Base-by-base conservation (phyloP, 2,329 filamentous ascomycete species). In the Colletotrichum zoysiae region DNA sequence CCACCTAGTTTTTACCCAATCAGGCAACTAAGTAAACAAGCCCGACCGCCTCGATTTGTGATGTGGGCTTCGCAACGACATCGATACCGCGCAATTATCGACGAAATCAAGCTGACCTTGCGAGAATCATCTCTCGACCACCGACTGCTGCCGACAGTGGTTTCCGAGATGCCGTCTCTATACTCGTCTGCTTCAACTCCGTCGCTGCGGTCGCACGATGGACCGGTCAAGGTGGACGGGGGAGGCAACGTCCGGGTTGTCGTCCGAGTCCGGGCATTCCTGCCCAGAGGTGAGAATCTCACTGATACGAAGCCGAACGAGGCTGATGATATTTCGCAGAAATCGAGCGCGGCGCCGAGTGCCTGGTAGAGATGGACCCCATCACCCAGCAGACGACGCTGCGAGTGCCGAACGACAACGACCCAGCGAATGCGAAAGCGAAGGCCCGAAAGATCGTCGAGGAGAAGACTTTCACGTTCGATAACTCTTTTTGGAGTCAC, bases 401-500 rank as follows among this genome's bases (percentile, higher is more conserved):
- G 5, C 86, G 91, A 56, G 89, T 92, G 4, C 95, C 95, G 1
- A 85, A 86, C 63, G 85, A 89, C n/a, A 78, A 79, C 62, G 83
- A 84, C 26, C 83, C 85, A 20, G 84, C 84, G 51, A 91, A 89
- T 74, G 79, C 85, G 57, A 87, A 88, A 74, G 85, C 88, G 3
- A 92, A 91, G 81, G 88, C 89, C 50, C 90, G 94, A 74, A 95
- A 92, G 80, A 85, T 92, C 9, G 85, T 93, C 67, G 95, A 98
- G 78, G 94, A 97, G 79, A 98, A 97, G 83, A 89, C 87, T 0
- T 99, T 99, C 79, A 95, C 93, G 2, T 99, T 99, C 80, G 96
- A 99, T 85, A 97, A 95, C 80, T 98, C 95, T 0, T 99, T 98
- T 84, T 99, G 96, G 95, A 98, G 95, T 71, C 95, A 98, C 82